Percentiles rank a stretch among this genome's conserved stretches.
phyloP scores from a whole-genome alignment of 2,329 filamentous ascomycete species.

The Talaromyces marneffei region DNA sequence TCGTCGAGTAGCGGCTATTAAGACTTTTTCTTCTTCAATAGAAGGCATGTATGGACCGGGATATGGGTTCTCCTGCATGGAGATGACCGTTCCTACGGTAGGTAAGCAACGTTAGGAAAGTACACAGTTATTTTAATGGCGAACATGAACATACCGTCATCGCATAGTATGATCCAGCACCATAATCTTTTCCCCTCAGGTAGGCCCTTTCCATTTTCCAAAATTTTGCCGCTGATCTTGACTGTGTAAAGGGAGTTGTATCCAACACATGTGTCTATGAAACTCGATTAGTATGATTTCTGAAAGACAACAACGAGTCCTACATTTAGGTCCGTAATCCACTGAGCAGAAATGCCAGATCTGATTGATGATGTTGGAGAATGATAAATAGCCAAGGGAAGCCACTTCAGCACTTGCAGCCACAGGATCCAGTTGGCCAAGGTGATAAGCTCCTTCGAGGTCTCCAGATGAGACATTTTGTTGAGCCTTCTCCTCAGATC shows the following conservation, averaged over 20 bases:
- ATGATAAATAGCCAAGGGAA: slow-evolving; percentile 38
- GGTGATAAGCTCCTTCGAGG: slow-evolving; percentile 26
- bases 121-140: neutral
- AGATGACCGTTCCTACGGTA: slow-evolving; percentile 58
- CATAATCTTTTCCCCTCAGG: slow-evolving; percentile 54
- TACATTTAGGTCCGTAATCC: slow-evolving; percentile 62
- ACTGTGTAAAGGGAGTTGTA: slow-evolving; percentile 54
- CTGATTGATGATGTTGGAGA: slow-evolving; percentile 58
- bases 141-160: slow-evolving; percentile 48
- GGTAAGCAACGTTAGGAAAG: neutral
- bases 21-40: slow-evolving; percentile 22
- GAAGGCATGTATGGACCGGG: slow-evolving; percentile 39
- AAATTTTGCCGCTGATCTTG: slow-evolving; percentile 46
- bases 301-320: slow-evolving; percentile 18
- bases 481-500: neutral
- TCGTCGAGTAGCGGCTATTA: slow-evolving; percentile 42
- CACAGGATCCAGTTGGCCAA: slow-evolving; percentile 21
- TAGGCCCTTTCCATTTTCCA: slow-evolving; percentile 28
- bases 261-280: slow-evolving; percentile 60
- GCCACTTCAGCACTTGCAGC: slow-evolving; percentile 20
- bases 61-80: slow-evolving; percentile 59
- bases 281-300: slow-evolving; percentile 7
- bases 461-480: slow-evolving; percentile 21
- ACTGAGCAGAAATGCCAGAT: slow-evolving; percentile 73
- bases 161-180: slow-evolving; percentile 66